Base-by-base conservation (phyloP, 2,329 filamentous ascomycete genomes). In the Cytospora piceae region DNA sequence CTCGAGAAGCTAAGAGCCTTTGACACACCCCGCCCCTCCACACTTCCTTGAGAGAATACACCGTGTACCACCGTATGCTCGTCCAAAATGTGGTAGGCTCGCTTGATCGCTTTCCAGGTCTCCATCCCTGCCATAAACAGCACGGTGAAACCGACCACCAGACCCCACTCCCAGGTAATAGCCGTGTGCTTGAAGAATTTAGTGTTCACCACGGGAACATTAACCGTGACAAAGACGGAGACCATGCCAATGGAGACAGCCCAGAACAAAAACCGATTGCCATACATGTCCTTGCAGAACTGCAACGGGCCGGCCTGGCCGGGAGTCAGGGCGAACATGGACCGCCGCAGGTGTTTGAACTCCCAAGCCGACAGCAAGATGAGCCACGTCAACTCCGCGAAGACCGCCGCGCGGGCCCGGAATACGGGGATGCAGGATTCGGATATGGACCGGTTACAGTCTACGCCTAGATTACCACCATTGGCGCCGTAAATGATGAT, bases 321-420 rank as follows among this genome's bases (percentile, higher is more conserved):
- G 1, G 85, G 82, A 71, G 87, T 81, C 72, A 92, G 85, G 53
- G 83, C 82, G 81, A 93, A 92, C 78, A 93, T 83, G 54, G 87
- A 90, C 17, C 89, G 87, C 7, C 88, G 86, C 73, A 91, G 84
- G 72, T 89, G 85, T 77, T 92, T 89, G 78, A 92, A 90, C 78
- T 93, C 90, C 90, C 90, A 93, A 2, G 90, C 90, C 1, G 90
- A 87, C 73, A 93, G 83, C 57, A 93, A 83, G 42, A 91, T 89
- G 62, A 89, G 82, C 87, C 89, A 93, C 1, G 90, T 92, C 32
- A 93, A 79, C 73, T 88, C 87, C 4, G 88, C 88, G 74, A 93
- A 93, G 9, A 89, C 88, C 31, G 90, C 89, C 0, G 90, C 89
- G 12, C 90, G 87, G 6, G 90, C 90, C 24, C 85, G 82, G 81